phyloP scores from a whole-genome alignment of 2,329 filamentous ascomycete genomes.

The Decorospora gaudefroyi region DNA sequence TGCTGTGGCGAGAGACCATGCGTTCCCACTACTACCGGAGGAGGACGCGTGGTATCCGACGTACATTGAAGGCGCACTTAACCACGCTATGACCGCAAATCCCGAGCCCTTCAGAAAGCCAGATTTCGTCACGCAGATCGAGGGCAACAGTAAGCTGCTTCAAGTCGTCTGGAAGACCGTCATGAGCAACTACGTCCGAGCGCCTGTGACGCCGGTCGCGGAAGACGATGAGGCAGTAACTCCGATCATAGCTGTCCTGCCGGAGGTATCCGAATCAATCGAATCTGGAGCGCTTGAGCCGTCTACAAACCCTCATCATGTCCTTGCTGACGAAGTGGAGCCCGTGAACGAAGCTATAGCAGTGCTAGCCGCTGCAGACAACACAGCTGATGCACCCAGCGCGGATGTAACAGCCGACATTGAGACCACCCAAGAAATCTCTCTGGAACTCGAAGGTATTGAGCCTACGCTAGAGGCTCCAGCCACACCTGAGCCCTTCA shows the following conservation, averaged over 20 bases:
- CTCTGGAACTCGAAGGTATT: slow-evolving; percentile 4
- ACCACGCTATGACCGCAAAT: slow-evolving; percentile 25
- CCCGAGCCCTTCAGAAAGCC: slow-evolving; percentile 29
- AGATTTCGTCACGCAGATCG: slow-evolving; percentile 33
- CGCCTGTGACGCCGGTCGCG: neutral
- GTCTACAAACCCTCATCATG: neutral
- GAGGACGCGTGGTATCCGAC: slow-evolving; percentile 32
- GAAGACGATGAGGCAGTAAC: neutral
- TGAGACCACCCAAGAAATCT: neutral
- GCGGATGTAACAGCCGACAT: neutral
- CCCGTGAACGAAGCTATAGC: neutral
- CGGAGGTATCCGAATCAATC: neutral
- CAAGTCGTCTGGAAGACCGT: slow-evolving; percentile 38
- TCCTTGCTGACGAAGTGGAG: neutral
- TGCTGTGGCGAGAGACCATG: slow-evolving; percentile 25
- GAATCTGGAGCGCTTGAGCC: neutral
- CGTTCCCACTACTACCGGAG: slow-evolving; percentile 29
- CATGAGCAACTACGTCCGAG: slow-evolving; percentile 24
- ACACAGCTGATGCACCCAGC: neutral
- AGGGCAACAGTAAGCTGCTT: slow-evolving; percentile 32
- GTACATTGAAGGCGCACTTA: slow-evolving; percentile 31
- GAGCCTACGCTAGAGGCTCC: slow-evolving; percentile 6
- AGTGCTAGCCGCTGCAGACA: neutral
- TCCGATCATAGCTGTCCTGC: slow-evolving; percentile 5
- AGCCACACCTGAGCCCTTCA: slow-evolving; percentile 18